phyloP scores from a whole-genome alignment of 257 asterid genomes.

The Fraxinus cuspidata region DNA sequence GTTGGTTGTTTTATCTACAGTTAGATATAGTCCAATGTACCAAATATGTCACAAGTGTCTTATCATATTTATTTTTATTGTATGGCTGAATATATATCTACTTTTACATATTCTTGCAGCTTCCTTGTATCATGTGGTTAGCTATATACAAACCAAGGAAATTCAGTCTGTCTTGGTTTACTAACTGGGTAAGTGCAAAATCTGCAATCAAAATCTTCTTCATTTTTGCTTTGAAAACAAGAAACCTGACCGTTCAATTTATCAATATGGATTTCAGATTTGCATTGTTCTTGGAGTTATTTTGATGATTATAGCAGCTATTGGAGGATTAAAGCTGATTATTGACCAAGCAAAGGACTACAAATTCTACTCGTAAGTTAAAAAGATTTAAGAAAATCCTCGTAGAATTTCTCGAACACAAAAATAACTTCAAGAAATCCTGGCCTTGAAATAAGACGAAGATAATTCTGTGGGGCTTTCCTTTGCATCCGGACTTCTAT shows the following conservation, averaged over 20 bases:
- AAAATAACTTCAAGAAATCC: not conserved
- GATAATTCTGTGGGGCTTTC: not conserved
- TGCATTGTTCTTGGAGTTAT: constrained; percentile 47
- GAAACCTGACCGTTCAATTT: not conserved
- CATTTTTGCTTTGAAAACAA: not conserved
- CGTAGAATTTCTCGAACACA: not conserved
- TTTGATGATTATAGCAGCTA: constrained; percentile 44
- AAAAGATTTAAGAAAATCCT: not conserved
- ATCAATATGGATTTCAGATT: constrained; percentile 30
- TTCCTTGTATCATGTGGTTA: constrained; percentile 49
- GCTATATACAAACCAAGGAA: constrained; percentile 39
- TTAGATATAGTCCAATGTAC: not conserved
- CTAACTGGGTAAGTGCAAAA: constrained; percentile 42
- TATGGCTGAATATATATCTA: not conserved
- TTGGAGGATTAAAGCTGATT: constrained; percentile 53
- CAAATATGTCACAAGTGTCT: not conserved
- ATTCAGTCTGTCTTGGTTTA: constrained; percentile 38
- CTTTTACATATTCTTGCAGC: constrained; percentile 25
- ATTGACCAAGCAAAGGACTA: constrained; percentile 38
- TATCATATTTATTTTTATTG: not conserved
- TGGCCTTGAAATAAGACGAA: not conserved
- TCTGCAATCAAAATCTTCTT: not conserved
- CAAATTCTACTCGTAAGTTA: constrained; percentile 35
- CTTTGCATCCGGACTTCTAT: not conserved
- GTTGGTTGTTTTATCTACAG: too few relatives aligned